phyloP scores from a whole-genome alignment of 257 asterid species.

The Ocimum tenuiflorum region DNA sequence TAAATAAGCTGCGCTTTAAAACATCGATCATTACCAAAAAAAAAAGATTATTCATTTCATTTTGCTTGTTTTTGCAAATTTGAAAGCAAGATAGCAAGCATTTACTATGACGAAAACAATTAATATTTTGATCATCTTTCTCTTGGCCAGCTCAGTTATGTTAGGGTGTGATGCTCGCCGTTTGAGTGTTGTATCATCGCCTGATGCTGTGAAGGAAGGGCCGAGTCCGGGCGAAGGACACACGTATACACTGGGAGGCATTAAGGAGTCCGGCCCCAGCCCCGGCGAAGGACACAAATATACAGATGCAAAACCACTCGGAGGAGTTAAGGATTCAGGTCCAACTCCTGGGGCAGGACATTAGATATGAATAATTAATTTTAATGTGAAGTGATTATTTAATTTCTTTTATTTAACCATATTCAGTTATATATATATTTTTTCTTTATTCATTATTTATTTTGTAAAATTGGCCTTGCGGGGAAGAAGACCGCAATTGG shows the following conservation, averaged over 20 bases:
- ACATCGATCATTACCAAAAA: background rate
- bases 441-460: background rate
- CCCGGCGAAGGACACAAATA: conserved; percentile 24
- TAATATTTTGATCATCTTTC: background rate
- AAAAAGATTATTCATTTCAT: too few species aligned
- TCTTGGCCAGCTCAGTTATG: conserved; percentile 14
- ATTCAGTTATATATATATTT: background rate
- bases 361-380: background rate
- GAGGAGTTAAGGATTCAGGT: conserved; percentile 29
- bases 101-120: background rate
- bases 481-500: background rate
- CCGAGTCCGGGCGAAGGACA: conserved; percentile 34
- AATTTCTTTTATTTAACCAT: background rate
- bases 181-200: conserved; percentile 13
- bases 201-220: conserved; percentile 20
- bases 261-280: conserved; percentile 37
- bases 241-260: conserved; percentile 12
- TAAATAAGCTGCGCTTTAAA: background rate
- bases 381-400: background rate
- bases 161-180: conserved; percentile 26
- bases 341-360: conserved; percentile 42
- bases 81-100: background rate
- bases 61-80: too few species aligned
- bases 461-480: background rate
- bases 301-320: background rate